A percentile compares a stretch with the other conserved stretches of the same genome.
These are phyloP conservation scores for Isatis tinctoria DNA, from an alignment of 345 rosid species.

Conservation along the genomic window DNA sequence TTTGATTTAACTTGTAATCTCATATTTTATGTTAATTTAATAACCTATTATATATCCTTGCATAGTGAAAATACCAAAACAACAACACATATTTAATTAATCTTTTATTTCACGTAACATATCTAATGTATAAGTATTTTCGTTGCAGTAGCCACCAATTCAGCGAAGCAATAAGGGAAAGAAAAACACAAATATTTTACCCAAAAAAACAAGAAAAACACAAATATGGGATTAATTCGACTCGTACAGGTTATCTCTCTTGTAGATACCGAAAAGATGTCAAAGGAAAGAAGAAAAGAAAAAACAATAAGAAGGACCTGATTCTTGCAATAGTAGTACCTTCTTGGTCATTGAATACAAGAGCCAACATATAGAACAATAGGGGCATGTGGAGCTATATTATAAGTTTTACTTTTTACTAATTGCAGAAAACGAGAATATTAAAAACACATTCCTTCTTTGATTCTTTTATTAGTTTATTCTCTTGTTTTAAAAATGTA, in stretches of 20 bases:
- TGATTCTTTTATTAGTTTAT: conserved; percentile 19
- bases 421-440: conserved; percentile 17
- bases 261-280: not conserved
- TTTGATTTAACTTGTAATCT: too few species aligned
- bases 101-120: not conserved
- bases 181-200: not conserved
- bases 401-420: conserved; percentile 8
- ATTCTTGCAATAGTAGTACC: conserved; percentile 23
- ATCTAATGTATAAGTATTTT: not conserved
- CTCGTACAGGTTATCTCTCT: not conserved
- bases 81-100: not conserved
- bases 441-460: not conserved
- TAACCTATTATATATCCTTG: too few species aligned
- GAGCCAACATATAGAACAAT: conserved; percentile 27
- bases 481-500: conserved; percentile 1
- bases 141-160: not conserved
- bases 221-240: not conserved
- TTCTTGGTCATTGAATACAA: conserved; percentile 17
- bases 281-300: not conserved
- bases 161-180: not conserved
- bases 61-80: not conserved
- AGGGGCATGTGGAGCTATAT: conserved; percentile 24
- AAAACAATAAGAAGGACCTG: not conserved
- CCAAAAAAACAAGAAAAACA: too few species aligned
- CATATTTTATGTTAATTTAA: too few species aligned